phyloP scores from a whole-genome alignment of 345 rosid genomes.

The Euphorbia tirucalli region DNA sequence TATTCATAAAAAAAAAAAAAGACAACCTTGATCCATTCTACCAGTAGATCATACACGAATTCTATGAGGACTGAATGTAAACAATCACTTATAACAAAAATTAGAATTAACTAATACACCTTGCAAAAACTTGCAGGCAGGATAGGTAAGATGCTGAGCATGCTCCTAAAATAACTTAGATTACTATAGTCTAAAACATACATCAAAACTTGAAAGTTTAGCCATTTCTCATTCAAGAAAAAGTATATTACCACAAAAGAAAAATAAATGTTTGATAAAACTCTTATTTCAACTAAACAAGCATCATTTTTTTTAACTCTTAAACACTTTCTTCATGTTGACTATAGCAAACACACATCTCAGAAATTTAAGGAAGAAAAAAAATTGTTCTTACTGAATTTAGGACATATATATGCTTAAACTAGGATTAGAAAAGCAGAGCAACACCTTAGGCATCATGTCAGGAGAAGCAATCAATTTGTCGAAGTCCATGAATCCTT shows the following conservation, averaged over 20 bases:
- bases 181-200: background rate
- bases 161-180: background rate
- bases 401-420: conserved; percentile 7
- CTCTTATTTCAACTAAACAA: background rate
- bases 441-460: conserved; percentile 97
- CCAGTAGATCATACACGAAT: background rate
- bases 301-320: background rate
- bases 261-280: background rate
- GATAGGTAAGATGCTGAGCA: background rate
- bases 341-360: background rate
- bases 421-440: conserved; percentile 19
- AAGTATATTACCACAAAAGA: background rate
- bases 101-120: background rate
- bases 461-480: conserved; percentile 97
- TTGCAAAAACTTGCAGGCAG: background rate
- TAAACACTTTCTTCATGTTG: background rate
- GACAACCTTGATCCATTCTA: background rate
- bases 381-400: background rate
- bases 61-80: background rate
- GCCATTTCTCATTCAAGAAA: background rate
- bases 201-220: background rate
- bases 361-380: background rate
- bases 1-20: background rate
- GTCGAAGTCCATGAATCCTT: conserved; percentile 96
- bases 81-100: background rate